Base-by-base conservation (phyloP, 2,329 filamentous ascomycete species). In the Alternaria ventricosa region DNA sequence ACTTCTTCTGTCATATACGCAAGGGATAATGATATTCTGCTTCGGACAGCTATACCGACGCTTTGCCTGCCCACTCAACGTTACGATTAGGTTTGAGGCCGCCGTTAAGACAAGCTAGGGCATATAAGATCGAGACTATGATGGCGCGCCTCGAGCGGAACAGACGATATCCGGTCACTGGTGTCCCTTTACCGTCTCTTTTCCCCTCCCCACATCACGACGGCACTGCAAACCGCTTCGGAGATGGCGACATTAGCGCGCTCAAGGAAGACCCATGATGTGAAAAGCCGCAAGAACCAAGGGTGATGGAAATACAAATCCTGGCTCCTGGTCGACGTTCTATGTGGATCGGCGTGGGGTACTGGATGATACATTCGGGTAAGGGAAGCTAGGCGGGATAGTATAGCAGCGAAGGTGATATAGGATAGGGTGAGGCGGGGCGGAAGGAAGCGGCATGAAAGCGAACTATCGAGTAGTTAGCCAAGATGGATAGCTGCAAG, bases 381-480 rank as follows among this genome's bases (percentile, higher is more conserved):
- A 44, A 43, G 30, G 36, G 36, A 41, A 30, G 47, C 28, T 11
- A 25, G 49, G 43, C 9, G 30, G 25, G 20, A 36, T 22, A 53
- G 33, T 36, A 8, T 41, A 10, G 36, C 36, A 36, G 30, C 20
- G 49, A 41, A 53, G 28, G 30, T 20, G 41, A 43, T 57, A 57
- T 50, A 28, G 20, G 20, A 57, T 50, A 28, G 20, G 25, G 27
- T 20, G 49, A 25, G 33, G 45, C 25, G 50, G 41, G 46, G 23
- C 15, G 36, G 33, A 33, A 43, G 33, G 33, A 33, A 43, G 33
- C 54, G 54, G 59, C 59, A 58, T 61, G 27, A 61, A 51, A 27
- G 18, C 23, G 28, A 55, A 58, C 20, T 36, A 43, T 51, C 20
- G 30, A 57, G 30, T 45, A 33, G 44, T n/a, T n/a, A 58, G 33